Percentiles rank a stretch among this genome's conserved stretches.
phyloP scores from a whole-genome alignment of 2,329 filamentous ascomycete genomes.

The Trichophyton schoenleinii region DNA sequence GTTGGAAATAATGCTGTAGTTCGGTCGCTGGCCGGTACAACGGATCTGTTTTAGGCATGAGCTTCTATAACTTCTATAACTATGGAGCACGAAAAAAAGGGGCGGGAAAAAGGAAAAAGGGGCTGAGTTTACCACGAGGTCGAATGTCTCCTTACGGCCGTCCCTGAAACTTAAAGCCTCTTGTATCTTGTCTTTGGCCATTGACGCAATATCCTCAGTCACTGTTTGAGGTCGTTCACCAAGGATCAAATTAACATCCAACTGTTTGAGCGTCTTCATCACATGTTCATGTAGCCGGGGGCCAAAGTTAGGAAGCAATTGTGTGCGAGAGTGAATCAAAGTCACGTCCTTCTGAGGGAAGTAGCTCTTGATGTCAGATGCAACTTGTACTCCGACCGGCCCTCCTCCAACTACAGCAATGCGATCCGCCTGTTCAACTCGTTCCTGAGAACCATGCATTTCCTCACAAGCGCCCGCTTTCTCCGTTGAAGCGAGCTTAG shows the following conservation, averaged over 20 bases:
- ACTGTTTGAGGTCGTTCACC: slow-evolving; percentile 11
- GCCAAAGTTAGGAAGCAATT: slow-evolving; percentile 16
- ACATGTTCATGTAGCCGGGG: slow-evolving; percentile 26
- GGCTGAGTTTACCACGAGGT: slow-evolving; percentile 6
- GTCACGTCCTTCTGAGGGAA: slow-evolving; percentile 31
- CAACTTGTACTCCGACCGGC: slow-evolving; percentile 34
- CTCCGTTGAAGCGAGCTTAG: slow-evolving; percentile 34
- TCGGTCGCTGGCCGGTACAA: slow-evolving; percentile 12
- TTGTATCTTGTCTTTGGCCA: slow-evolving; percentile 3
- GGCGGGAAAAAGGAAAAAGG: no score
- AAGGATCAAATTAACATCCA: slow-evolving; percentile 14
- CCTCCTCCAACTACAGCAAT: slow-evolving; percentile 28
- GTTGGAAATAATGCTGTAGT: slow-evolving; percentile 1
- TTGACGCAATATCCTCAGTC: neutral
- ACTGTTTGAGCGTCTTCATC: slow-evolving; percentile 22
- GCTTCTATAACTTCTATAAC: neutral
- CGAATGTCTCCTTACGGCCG: slow-evolving; percentile 8
- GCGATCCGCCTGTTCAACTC: slow-evolving; percentile 32
- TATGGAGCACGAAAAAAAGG: neutral
- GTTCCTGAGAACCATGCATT: slow-evolving; percentile 36
- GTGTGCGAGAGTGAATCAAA: slow-evolving; percentile 30
- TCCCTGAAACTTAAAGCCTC: slow-evolving; percentile 9
- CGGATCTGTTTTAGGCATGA: slow-evolving; percentile 21
- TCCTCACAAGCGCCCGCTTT: slow-evolving; percentile 35
- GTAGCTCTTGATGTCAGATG: slow-evolving; percentile 31